Evolutionary conservation across 2,329 filamentous ascomycete species (phyloP), one percentile per base, ranked within the genome.

Genomic region (Hypoxylon sp.): DNA sequence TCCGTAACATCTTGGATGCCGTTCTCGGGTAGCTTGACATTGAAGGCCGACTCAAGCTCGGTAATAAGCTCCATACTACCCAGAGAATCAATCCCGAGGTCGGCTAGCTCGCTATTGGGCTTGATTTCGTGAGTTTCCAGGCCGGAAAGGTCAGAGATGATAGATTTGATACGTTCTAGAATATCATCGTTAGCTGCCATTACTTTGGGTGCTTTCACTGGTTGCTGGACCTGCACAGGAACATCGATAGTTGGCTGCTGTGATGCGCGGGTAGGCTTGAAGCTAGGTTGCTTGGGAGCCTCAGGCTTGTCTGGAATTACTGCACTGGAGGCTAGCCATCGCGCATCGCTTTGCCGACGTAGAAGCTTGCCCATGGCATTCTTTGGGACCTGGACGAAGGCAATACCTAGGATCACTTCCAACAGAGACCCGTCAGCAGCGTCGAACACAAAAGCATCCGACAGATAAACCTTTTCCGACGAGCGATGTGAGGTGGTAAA

Each of bases 361-460:
- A 72, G 54, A 5, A 67, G 47, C 49, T 65, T 70, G 21, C 58
- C 40, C 62, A 71, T 66, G 23, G 53, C 42, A 6, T 19, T 26
- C 47, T 64, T 67, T 0, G 64, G 2, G 0, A 73, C 64, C 21
- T 59, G 60, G 2, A 27, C 34, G 45, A 68, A 74, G 4, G 53
- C 40, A 20, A 73, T 55, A 1, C 72, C 71, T 3, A 73, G 42
- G 4, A 74, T 66, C 5, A 66, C 63, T 41, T 72, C 71, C 0
- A 59, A 40, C 16, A 75, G 52, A 2, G 29, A 6, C 0, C 70
- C 69, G 4, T 51, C 60, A 1, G n/a, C 15, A 1, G 64, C 36
- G 32, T 73, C 63, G 42, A 71, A 73, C 3, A 67, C 61, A 36
- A 72, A 73, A 2, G 73, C 46, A 38, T 74, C 72, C 2, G 55